Conservation (phyloP, 2,329 filamentous ascomycete species). For the Pyricularia sp. region DNA sequence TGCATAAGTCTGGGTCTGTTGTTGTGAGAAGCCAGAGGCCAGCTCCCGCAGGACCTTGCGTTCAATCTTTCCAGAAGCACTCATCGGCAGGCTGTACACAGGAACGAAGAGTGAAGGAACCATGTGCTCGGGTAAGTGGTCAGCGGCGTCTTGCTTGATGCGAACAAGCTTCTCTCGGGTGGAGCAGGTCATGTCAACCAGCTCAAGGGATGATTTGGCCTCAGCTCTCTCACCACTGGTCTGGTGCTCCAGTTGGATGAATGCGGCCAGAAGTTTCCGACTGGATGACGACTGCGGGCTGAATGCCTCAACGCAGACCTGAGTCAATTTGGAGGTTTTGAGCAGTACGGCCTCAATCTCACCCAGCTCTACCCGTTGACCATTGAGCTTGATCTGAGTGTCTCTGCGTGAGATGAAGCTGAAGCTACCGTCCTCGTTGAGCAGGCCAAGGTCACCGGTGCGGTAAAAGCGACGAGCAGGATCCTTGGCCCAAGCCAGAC, state of each 20-base stretch:
- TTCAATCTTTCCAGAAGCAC: constrained; percentile 16
- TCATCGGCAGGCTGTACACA: constrained; percentile 12
- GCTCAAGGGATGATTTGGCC: not conserved
- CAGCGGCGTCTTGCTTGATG: constrained; percentile 8
- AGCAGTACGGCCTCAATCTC: constrained; percentile 3
- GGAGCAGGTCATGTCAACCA: not conserved
- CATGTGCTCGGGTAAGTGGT: constrained; percentile 15
- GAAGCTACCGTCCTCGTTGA: constrained; percentile 11
- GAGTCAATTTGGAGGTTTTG: not conserved
- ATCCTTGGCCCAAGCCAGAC: constrained; percentile 12
- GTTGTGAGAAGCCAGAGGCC: constrained; percentile 6
- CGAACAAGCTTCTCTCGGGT: not conserved
- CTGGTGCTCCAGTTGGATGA: not conserved
- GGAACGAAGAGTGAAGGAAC: constrained; percentile 15
- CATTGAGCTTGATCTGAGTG: constrained; percentile 16
- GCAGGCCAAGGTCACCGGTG: constrained; percentile 16
- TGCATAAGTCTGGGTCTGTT: not conserved
- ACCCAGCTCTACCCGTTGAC: constrained; percentile 7
- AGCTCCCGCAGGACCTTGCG: constrained; percentile 6
- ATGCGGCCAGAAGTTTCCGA: not conserved
- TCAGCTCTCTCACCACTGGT: not conserved
- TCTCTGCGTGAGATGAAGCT: constrained; percentile 16
- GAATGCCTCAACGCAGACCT: not conserved
- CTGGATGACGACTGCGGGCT: not conserved
- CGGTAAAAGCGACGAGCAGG: constrained; percentile 12